Base-by-base conservation (phyloP, 306 rosid species). In the Trifolium repens region DNA sequence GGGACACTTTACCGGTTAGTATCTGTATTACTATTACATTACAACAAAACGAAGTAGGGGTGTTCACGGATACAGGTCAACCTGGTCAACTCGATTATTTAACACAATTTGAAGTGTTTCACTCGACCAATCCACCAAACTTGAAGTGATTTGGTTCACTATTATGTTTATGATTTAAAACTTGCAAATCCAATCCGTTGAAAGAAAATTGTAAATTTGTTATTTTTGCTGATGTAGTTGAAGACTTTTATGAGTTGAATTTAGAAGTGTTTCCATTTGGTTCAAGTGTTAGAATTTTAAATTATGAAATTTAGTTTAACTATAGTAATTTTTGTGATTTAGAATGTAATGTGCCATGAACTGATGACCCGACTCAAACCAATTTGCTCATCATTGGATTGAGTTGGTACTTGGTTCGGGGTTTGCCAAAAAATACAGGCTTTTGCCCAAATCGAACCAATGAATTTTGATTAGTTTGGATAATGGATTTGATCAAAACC, bases 1-100 rank as follows among this genome's bases (percentile, higher is more conserved):
- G 91, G 88, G 91, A 88, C 73, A 81, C 82, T 27, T 87, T 88
- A 66, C 93, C 96, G 81, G 91, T 58, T 58, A 58, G 64, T 90
- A 14, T 60, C 70, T n/a, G n/a, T n/a, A 30, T 27, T 39, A 44
- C 3, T 5, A 0, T 58, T 34, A 26, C 40, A 46, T 47, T 24
- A 58, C 37, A 22, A 46, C 52, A 4, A 46, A 46, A 5, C 5
- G 2, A 50, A 5, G 1, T 22, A 9, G 14, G 0, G 61, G 30
- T 22, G 61, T 19, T 19, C 14, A 17, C 1, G 17, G 58, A 14
- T 47, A 13, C 0, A 1, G 1, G 24, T 8, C 9, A 52, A 37
- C 40, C 27, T 1, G 11, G 11, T 53, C 27, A 19, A 53, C 32
- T 11, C 14, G 6, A 55, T 55, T 12, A 9, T 1, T 10, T 15